Evolutionary conservation across 2,329 filamentous ascomycete genomes (phyloP), one percentile per base, ranked within the genome.

Genomic region (Fusarium humuli): DNA sequence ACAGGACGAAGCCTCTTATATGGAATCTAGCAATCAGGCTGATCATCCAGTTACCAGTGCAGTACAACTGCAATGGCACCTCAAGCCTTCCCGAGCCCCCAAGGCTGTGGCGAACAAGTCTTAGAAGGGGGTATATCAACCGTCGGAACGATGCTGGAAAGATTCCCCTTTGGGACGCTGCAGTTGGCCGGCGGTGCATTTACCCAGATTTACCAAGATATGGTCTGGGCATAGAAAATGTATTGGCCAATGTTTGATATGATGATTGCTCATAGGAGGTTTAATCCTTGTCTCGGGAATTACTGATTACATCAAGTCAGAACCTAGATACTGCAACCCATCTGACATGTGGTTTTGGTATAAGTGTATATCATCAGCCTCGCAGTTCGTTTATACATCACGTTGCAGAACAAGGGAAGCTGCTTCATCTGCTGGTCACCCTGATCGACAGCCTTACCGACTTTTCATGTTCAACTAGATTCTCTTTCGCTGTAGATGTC

Each of bases 81-180:
- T 37, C 25, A 16, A 44, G 32, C 45, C 25, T 30, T 60, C 10
- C 6, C 30, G 54, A 65, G 47, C 29, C 54, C 12, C 13, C 20
- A 34, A 44, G 41, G 14, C n/a, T 27, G 47, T 48, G 23, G 29
- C 40, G 20, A 44, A 3, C 25, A 32, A 10, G 8, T 2, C n/a
- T 41, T 23, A 30, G 12, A 41, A 55, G 25, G 29, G 32, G 34
- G 27, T 30, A 47, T 64, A 34, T 44, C 29, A 42, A 34, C 20
- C 44, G 47, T 30, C 55, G 48, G 55, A 61, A 66, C 25, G 25
- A 34, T 23, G 48, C 12, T 55, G 18, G 48, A 49, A 23, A 41
- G 48, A 61, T 66, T 23, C 47, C 62, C 42, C 41, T 49, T 47
- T 55, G n/a, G 54, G 62, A 48, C 9, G 37, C 65, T 66, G 63